Conservation (phyloP, 106 monocot genomes). For the Vanilla planifolia region DNA sequence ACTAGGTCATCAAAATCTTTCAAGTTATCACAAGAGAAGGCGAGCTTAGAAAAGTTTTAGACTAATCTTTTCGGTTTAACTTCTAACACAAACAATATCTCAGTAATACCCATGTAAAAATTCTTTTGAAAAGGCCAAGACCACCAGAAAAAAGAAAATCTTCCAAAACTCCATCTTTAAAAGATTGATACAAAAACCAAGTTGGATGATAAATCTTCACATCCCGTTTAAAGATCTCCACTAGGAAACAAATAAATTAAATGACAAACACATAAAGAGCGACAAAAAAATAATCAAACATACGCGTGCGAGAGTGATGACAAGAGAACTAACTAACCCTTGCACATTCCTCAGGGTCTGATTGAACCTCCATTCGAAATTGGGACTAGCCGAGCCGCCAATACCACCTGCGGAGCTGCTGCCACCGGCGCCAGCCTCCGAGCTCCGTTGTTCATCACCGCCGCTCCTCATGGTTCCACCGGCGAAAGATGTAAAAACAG, state of each 20-base stretch:
- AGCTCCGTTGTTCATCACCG: constrained; percentile 21
- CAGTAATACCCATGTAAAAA: background rate
- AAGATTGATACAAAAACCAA: background rate
- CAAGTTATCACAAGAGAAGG: too few species aligned
- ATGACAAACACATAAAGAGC: background rate
- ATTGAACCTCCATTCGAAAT: constrained; percentile 88
- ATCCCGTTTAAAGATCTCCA: background rate
- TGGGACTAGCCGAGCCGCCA: constrained; percentile 27
- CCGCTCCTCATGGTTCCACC: constrained; percentile 24
- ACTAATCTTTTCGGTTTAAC: too few species aligned
- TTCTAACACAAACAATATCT: background rate
- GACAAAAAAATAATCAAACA: constrained; percentile 4
- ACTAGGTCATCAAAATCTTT: too few species aligned
- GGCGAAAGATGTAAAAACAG: background rate
- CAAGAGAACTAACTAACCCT: constrained; percentile 40
- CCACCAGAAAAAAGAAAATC: background rate
- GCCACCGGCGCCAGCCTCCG: constrained; percentile 10
- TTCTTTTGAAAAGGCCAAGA: background rate
- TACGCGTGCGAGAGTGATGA: background rate
- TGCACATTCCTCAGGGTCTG: constrained; percentile 93
- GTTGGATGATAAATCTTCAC: background rate
- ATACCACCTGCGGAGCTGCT: constrained; percentile 9
- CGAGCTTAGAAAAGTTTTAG: too few species aligned
- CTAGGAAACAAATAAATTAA: background rate
- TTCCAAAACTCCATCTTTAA: constrained; percentile 3